A percentile compares a stretch with the other conserved stretches of the same genome.
These are phyloP conservation scores for Senna siamea DNA, from an alignment of 306 rosid species.

Conservation along the genomic window DNA sequence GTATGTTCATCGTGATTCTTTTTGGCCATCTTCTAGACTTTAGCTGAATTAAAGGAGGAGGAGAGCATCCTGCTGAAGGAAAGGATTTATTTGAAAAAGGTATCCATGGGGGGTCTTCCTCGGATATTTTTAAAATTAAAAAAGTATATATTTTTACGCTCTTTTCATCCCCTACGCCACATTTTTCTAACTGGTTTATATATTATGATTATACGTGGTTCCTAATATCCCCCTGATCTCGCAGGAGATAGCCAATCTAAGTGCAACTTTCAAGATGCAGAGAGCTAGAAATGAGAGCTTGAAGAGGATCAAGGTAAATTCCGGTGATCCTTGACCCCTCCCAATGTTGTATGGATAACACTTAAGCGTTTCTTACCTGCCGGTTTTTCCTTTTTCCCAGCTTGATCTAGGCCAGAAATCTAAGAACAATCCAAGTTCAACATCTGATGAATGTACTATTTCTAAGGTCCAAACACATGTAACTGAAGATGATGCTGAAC, in stretches of 20 bases:
- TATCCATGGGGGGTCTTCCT: slow-evolving; percentile 34
- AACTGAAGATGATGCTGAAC: slow-evolving; percentile 32
- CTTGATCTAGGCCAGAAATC: slow-evolving; percentile 55
- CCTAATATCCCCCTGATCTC: slow-evolving; percentile 14
- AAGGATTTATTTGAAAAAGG: slow-evolving; percentile 62
- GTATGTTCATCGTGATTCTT: slow-evolving; percentile 7
- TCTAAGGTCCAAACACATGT: slow-evolving; percentile 24
- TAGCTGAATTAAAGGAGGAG: slow-evolving; percentile 82
- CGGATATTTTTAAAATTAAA: not conserved
- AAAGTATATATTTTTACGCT: not conserved
- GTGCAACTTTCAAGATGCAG: slow-evolving; percentile 56
- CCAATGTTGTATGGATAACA: not conserved
- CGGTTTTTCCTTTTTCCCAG: slow-evolving; percentile 38
- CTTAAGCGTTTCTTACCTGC: not conserved
- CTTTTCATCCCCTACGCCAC: not conserved
- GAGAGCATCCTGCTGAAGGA: slow-evolving; percentile 75
- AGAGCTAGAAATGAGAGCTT: slow-evolving; percentile 67
- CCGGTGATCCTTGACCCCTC: not conserved
- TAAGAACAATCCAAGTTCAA: slow-evolving; percentile 43
- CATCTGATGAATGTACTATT: not conserved
- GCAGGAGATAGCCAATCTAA: slow-evolving; percentile 67
- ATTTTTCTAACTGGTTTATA: not conserved
- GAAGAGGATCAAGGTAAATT: slow-evolving; percentile 79
- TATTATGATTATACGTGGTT: not conserved
- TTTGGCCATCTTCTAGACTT: slow-evolving; percentile 68